Base-by-base conservation (phyloP, 2,329 filamentous ascomycete species). In the Fusarium sacchari region DNA sequence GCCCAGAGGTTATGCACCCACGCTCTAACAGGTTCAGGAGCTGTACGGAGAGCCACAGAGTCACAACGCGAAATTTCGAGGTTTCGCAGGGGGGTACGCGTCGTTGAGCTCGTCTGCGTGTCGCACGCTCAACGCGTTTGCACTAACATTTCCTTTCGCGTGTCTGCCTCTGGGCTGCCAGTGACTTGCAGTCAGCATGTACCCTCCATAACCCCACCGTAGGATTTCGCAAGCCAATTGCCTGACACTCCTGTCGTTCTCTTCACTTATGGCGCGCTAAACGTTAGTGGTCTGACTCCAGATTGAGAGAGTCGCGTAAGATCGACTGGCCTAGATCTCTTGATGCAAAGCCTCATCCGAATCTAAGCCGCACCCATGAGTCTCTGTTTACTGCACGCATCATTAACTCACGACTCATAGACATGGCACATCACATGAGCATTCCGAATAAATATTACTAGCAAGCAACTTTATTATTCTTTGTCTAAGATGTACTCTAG, bases 381-480 rank as follows among this genome's bases (percentile, higher is more conserved):
- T 32, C 30, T 32, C 30, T 32, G 30, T 5, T 13, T 12, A 32
- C 30, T 32, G 12, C 7, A 17, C 17, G 5, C 2, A 20, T 14
- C 12, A 6, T 46, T 10, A 17, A 10, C 13, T 2, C 22, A 14
- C 24, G 18, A 5, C 20, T n/a, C 17, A 13, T 28, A 5, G 20
- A n/a, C 34, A 28, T 7, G 15, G 1, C 24, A 39, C 24, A 26
- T 7, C 13, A 39, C 14, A 28, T 18, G 14, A 26, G 7, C 6
- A 7, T 26, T 6, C 13, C 3, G 28, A 6, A 12, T 2, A 15
- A 10, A 47, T 10, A 24, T 36, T 36, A 18, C 24, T 36, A 14
- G 37, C 12, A 44, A 61, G n/a, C 30, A 37, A 32, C 22, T 69
- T 64, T 42, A 18, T 57, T 15, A 22, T 64, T 43, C 53, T 46